These are phyloP conservation scores for Colletotrichum paranaense DNA, from an alignment of 2,329 filamentous ascomycete species.

Conservation along the genomic window DNA sequence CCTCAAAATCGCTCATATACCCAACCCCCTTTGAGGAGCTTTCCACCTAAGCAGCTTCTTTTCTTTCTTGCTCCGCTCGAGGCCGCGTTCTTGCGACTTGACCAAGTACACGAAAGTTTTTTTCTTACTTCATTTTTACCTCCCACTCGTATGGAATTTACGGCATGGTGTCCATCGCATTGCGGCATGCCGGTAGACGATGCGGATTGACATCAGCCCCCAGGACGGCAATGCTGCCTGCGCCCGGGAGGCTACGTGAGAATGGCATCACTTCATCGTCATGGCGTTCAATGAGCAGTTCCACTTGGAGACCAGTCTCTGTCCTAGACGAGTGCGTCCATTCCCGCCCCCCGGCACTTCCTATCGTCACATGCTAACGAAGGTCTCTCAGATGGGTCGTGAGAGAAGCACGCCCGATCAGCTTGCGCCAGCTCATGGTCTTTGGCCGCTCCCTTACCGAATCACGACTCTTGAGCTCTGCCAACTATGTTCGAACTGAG, in stretches of 20 bases:
- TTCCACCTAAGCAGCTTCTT: neutral
- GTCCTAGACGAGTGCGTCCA: slow-evolving; percentile 71
- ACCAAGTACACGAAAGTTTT: neutral
- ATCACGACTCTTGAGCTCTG: slow-evolving; percentile 87
- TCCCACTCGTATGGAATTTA: slow-evolving; percentile 47
- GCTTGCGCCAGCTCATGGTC: slow-evolving; percentile 94
- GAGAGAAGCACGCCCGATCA: slow-evolving; percentile 93
- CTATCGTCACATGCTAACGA: slow-evolving; percentile 33
- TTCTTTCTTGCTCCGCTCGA: too few species aligned
- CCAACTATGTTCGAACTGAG: slow-evolving; percentile 97
- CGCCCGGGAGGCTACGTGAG: slow-evolving; percentile 15
- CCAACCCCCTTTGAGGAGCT: neutral
- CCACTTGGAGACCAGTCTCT: slow-evolving; percentile 72
- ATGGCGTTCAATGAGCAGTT: slow-evolving; percentile 43
- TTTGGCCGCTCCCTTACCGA: slow-evolving; percentile 96
- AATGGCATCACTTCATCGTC: slow-evolving; percentile 37
- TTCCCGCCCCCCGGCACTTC: slow-evolving; percentile 8
- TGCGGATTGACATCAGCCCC: slow-evolving; percentile 45
- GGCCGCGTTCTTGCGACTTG: too few species aligned
- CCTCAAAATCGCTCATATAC: slow-evolving; percentile 30
- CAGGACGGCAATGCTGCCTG: slow-evolving; percentile 7
- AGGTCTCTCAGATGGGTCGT: slow-evolving; percentile 81
- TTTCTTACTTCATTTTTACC: neutral
- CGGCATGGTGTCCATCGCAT: slow-evolving; percentile 58
- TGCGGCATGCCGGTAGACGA: slow-evolving; percentile 57